Conservation (phyloP, 805 yeast genomes). For the Candida glaebosa region DNA sequence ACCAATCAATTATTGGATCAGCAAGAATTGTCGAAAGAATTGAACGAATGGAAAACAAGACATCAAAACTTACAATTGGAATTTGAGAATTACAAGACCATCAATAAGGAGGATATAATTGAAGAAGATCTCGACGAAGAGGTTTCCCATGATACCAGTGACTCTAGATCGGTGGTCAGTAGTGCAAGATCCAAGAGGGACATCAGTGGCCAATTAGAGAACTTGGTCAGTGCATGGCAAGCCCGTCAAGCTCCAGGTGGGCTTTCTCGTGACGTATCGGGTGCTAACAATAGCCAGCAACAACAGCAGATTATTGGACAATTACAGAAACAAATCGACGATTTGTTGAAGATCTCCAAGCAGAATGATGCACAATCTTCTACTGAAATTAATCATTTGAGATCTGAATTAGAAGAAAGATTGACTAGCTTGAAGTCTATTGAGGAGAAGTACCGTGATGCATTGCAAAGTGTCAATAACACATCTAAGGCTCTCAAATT, state of each 20-base stretch:
- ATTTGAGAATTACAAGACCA: conserved; percentile 35
- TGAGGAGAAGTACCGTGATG: conserved; percentile 69
- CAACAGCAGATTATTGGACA: conserved; percentile 28
- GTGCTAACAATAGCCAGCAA: conserved; percentile 7
- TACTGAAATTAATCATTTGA: conserved; percentile 28
- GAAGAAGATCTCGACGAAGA: conserved; percentile 24
- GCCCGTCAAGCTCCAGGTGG: conserved; percentile 11
- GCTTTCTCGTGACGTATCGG: conserved; percentile 1
- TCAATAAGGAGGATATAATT: conserved; percentile 28
- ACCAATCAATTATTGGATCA: conserved; percentile 40
- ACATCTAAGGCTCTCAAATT: conserved; percentile 70
- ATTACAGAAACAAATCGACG: conserved; percentile 56
- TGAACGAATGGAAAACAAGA: conserved; percentile 46
- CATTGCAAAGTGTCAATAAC: conserved; percentile 67
- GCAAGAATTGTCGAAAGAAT: conserved; percentile 42
- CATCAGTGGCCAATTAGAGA: conserved; percentile 33
- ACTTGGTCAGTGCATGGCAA: conserved; percentile 33
- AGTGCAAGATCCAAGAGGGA: conserved; percentile 22
- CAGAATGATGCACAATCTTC: conserved; percentile 35
- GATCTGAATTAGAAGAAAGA: conserved; percentile 30
- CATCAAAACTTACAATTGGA: conserved; percentile 45
- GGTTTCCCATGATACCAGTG: conserved; percentile 11
- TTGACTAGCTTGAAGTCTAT: conserved; percentile 29
- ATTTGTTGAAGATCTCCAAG: conserved; percentile 47
- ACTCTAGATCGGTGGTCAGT: conserved; percentile 21